Evolutionary conservation across 2,329 filamentous ascomycete species (phyloP).

Genomic region (Phaeomoniella chlamydospora): DNA sequence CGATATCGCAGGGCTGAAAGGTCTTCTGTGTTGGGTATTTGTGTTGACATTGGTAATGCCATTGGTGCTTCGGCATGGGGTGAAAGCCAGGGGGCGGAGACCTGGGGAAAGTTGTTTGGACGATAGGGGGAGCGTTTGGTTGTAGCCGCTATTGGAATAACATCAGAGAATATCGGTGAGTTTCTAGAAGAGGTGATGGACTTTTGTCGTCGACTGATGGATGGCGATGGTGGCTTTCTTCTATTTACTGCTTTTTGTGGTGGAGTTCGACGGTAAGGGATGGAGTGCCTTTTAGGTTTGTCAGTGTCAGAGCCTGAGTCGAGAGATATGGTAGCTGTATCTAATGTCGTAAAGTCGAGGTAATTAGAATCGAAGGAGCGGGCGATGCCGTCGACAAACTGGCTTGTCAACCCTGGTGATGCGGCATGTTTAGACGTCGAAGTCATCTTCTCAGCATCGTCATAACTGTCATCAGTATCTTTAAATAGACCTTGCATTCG

Average conservation of each 20-base stretch:
- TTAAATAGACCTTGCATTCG: constrained; percentile 45
- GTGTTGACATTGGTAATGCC: too few relatives aligned
- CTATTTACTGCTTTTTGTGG: not conserved
- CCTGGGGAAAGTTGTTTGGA: not conserved
- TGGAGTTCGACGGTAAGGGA: constrained; percentile 2
- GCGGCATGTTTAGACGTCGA: not conserved
- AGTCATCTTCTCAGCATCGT: constrained; percentile 6
- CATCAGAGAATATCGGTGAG: not conserved
- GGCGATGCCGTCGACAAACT: not conserved
- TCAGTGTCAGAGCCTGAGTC: not conserved
- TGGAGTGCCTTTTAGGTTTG: not conserved
- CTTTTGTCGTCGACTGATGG: not conserved
- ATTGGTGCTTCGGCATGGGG: too few relatives aligned
- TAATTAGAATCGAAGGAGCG: not conserved
- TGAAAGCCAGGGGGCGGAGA: not conserved
- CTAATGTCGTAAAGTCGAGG: not conserved
- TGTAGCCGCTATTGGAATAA: not conserved
- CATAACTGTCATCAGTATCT: too few relatives aligned
- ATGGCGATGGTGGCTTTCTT: not conserved
- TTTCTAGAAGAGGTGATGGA: not conserved
- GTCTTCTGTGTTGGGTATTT: not conserved
- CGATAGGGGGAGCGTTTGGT: not conserved
- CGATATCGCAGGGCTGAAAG: constrained; percentile 24
- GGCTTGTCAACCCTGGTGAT: not conserved
- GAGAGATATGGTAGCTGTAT: not conserved